These are phyloP conservation scores for Anthracocystis panici-leucophaei DNA, from an alignment of 1,284 basidiomycete genomes.

Conservation along the genomic window DNA sequence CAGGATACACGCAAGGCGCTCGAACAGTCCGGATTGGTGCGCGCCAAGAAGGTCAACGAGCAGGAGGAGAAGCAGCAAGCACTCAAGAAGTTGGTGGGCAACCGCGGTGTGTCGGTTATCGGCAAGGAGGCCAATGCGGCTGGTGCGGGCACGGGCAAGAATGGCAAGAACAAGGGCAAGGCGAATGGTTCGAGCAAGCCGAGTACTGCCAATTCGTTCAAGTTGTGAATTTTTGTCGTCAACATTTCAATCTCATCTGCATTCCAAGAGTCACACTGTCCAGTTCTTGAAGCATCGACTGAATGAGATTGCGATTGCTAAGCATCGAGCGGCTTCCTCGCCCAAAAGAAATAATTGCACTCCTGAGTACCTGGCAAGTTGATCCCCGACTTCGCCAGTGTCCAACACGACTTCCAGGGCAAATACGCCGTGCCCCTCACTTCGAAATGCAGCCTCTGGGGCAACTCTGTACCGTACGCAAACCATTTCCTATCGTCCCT, in stretches of 20 bases:
- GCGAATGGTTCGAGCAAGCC: slow-evolving; percentile 19
- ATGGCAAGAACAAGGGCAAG: slow-evolving; percentile 35
- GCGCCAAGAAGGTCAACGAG: slow-evolving; percentile 42
- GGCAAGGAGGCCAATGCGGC: slow-evolving; percentile 40
- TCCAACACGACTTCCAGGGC: slow-evolving; percentile 59
- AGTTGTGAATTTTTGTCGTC: slow-evolving; percentile 24
- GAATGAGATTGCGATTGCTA: not conserved
- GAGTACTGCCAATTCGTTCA: slow-evolving; percentile 34
- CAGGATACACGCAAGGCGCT: slow-evolving; percentile 76
- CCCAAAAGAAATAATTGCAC: slow-evolving; percentile 69
- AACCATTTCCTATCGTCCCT: slow-evolving; percentile 73
- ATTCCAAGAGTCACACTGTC: not conserved
- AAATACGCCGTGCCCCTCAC: slow-evolving; percentile 62
- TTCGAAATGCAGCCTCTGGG: slow-evolving; percentile 60
- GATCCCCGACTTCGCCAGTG: slow-evolving; percentile 26
- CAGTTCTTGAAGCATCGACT: not conserved
- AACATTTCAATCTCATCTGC: slow-evolving; percentile 5
- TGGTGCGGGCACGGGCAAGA: slow-evolving; percentile 32
- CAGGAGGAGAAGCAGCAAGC: slow-evolving; percentile 66
- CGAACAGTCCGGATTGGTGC: slow-evolving; percentile 74
- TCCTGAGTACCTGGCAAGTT: slow-evolving; percentile 46
- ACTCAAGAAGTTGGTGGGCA: slow-evolving; percentile 65
- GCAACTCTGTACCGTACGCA: slow-evolving; percentile 12
- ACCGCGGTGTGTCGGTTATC: slow-evolving; percentile 60
- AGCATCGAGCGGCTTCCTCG: slow-evolving; percentile 54